A percentile compares a stretch with the other conserved stretches of the same genome.
Conservation (phyloP, 441 rosid species). For the Capsella rubella region DNA sequence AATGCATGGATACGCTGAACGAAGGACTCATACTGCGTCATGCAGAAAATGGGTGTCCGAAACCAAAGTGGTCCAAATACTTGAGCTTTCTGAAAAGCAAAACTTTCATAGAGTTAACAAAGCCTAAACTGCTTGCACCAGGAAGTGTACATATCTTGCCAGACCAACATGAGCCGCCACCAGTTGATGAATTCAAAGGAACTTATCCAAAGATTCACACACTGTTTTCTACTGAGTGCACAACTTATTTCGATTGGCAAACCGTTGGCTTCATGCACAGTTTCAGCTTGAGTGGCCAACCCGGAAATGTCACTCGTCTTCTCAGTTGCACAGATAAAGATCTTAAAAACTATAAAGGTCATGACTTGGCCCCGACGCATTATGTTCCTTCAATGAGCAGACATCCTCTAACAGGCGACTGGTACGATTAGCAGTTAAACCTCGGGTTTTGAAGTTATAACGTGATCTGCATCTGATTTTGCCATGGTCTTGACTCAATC, state of each 20-base stretch:
- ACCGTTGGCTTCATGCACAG: conserved; percentile 97
- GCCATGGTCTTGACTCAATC: conserved; percentile 36
- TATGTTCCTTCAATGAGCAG: conserved; percentile 98
- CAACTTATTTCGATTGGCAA: conserved; percentile 97
- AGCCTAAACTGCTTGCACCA: conserved; percentile 67
- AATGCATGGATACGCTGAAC: conserved; percentile 89
- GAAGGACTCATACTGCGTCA: conserved; percentile 89
- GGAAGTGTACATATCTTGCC: conserved; percentile 48
- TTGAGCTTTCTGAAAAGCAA: conserved; percentile 93
- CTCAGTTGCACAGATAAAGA: conserved; percentile 97
- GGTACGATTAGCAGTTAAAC: conserved; percentile 61
- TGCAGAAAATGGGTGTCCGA: conserved; percentile 79
- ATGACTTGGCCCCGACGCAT: conserved; percentile 94
- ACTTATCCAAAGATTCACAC: conserved; percentile 88
- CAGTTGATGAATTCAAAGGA: conserved; percentile 53
- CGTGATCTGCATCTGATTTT: conserved; percentile 28
- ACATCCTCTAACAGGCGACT: conserved; percentile 96
- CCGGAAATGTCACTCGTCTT: conserved; percentile 94
- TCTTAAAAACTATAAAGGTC: conserved; percentile 80
- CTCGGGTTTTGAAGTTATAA: conserved; percentile 4
- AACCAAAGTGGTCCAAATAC: conserved; percentile 90
- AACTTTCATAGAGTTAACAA: conserved; percentile 83
- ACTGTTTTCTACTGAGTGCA: conserved; percentile 94
- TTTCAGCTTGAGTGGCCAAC: conserved; percentile 89
- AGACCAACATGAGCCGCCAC: conserved; percentile 47